Evolutionary conservation across 2,329 filamentous ascomycete species (phyloP), one percentile per base, ranked within the genome.

Genomic region (Thielaviopsis punctulata): DNA sequence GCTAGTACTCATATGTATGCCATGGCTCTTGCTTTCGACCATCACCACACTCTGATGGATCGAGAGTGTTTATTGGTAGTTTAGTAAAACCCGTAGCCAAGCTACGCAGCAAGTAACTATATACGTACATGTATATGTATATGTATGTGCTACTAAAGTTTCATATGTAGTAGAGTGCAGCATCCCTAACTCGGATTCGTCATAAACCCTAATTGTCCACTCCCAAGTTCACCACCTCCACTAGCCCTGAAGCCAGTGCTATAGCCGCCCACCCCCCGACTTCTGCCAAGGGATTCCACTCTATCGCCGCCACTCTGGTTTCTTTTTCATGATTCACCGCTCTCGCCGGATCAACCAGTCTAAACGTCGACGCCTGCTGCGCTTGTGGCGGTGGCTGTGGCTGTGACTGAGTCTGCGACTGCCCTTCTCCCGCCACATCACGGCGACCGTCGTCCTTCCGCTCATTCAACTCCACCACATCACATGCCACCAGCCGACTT

Each of bases 21-120:
- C 48, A 74, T 96, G 67, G 63, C 85, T 25, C 83, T 79, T 65
- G 89, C 89, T 3, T 95, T 95, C 67, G 86, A 95, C 66, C 82
- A 85, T 62, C 80, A 86, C 61, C 88, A 95, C 65, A 76, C 72
- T 52, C 66, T 72, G 36, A 67, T 73, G 63, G 75, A 73, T 13
- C 72, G 70, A 19, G 65, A 67, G 53, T 82, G 79, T 61, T 62
- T n/a, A 22, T 36, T 30, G 19, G 21, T 21, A 23, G 48, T 25
- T 48, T n/a, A n/a, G n/a, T n/a, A n/a, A n/a, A n/a, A n/a, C n/a
- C n/a, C n/a, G n/a, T n/a, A n/a, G n/a, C n/a, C n/a, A n/a, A n/a
- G n/a, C n/a, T n/a, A n/a, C n/a, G n/a, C n/a, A n/a, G n/a, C n/a
- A n/a, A 22, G 9, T 24, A 45, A 18, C 15, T 19, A 18, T 22